phyloP scores from a whole-genome alignment of 2,329 filamentous ascomycete species.

The Fusarium liriodendri region DNA sequence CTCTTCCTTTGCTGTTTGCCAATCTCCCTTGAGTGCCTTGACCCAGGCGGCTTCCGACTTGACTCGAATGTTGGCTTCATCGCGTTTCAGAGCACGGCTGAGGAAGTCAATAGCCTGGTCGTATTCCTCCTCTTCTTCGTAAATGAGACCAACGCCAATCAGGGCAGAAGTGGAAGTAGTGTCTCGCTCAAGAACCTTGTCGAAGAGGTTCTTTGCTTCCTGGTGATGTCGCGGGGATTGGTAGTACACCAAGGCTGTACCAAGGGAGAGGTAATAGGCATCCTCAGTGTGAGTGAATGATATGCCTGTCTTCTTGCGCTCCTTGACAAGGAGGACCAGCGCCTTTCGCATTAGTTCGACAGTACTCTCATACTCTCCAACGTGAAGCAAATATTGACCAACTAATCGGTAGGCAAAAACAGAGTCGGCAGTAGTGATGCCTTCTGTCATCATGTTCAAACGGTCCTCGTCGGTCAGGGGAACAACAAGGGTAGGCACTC shows the following conservation, averaged over 20 bases:
- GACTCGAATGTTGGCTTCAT: conserved; percentile 80
- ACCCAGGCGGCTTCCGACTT: conserved; percentile 93
- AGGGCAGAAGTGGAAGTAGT: conserved; percentile 82
- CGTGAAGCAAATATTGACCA: conserved; percentile 82
- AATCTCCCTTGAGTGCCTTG: conserved; percentile 83
- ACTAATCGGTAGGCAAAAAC: conserved; percentile 86
- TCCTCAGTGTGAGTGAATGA: conserved; percentile 77
- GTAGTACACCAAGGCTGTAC: conserved; percentile 88
- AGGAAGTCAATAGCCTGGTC: conserved; percentile 84
- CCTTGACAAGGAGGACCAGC: conserved; percentile 67
- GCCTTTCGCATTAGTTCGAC: conserved; percentile 85
- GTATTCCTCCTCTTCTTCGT: conserved; percentile 93
- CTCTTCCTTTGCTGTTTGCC: conserved; percentile 73
- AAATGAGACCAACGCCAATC: conserved; percentile 90
- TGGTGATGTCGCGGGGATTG: conserved; percentile 90
- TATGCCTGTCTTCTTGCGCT: conserved; percentile 76
- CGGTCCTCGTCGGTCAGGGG: conserved; percentile 81
- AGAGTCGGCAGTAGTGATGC: conserved; percentile 75
- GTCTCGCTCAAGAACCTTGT: conserved; percentile 81
- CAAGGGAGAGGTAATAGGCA: conserved; percentile 80
- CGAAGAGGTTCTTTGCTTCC: conserved; percentile 88
- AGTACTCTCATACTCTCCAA: conserved; percentile 87
- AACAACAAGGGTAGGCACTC: conserved; percentile 63
- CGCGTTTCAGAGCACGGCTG: conserved; percentile 77
- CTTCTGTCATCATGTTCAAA: conserved; percentile 82